These are phyloP conservation scores for Cercospora canescens DNA, from an alignment of 2,329 filamentous ascomycete species.

Conservation along the genomic window DNA sequence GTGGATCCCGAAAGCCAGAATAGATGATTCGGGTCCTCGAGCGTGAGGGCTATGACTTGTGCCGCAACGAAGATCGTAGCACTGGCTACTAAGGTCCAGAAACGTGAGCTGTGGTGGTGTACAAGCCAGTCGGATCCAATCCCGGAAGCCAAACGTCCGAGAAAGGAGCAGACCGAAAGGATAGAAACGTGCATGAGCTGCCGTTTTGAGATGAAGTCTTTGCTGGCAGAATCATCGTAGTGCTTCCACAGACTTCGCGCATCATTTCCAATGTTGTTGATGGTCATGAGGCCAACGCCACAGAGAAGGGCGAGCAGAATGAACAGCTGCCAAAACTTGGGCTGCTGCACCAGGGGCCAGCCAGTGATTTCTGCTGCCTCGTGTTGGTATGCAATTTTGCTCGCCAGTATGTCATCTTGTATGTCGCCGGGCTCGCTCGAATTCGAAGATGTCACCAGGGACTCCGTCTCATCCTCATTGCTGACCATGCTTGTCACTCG, in stretches of 20 bases:
- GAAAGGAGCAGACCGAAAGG: constrained; percentile 84
- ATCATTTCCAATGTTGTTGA: constrained; percentile 97
- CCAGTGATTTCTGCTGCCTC: constrained; percentile 89
- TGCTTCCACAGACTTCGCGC: constrained; percentile 82
- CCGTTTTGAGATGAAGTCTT: constrained; percentile 73
- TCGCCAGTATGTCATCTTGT: constrained; percentile 43
- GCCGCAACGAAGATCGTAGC: constrained; percentile 75
- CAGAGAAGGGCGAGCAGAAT: constrained; percentile 84
- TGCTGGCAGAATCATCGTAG: constrained; percentile 71
- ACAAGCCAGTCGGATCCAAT: constrained; percentile 90
- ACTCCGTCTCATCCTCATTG: constrained; percentile 73
- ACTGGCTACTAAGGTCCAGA: constrained; percentile 86
- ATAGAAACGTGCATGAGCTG: constrained; percentile 94
- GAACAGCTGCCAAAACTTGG: constrained; percentile 92
- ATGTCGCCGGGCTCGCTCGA: constrained; percentile 55
- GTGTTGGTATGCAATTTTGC: constrained; percentile 46
- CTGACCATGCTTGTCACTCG: constrained; percentile 11
- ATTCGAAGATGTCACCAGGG: constrained; percentile 67
- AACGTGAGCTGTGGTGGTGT: constrained; percentile 75
- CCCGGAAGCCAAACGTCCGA: constrained; percentile 71
- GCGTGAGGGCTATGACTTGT: constrained; percentile 72
- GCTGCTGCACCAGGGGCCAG: constrained; percentile 65
- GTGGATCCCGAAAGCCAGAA: constrained; percentile 79
- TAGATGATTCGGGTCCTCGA: constrained; percentile 75
- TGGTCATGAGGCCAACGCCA: constrained; percentile 95